Conservation (phyloP, 2,329 filamentous ascomycete genomes). For the Arachnopeziza araneosa region DNA sequence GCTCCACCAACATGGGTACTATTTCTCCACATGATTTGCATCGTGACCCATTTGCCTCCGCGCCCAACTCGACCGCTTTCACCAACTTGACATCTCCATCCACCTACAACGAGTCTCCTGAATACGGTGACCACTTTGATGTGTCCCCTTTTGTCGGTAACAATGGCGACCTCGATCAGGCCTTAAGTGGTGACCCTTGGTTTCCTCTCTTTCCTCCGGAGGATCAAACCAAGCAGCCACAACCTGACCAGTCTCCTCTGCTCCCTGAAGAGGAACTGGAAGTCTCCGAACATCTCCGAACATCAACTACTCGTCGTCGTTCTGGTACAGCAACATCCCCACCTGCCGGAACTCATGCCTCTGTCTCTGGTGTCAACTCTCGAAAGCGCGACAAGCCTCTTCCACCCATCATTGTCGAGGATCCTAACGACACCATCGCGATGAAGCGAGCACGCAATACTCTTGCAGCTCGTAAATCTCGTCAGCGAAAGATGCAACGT, state of each 20-base stretch:
- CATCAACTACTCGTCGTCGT: slow-evolving; percentile 35
- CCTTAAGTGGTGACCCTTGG: slow-evolving; percentile 52
- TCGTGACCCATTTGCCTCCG: slow-evolving; percentile 63
- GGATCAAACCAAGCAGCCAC: slow-evolving; percentile 30
- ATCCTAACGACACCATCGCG: slow-evolving; percentile 68
- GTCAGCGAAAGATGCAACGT: slow-evolving; percentile 75
- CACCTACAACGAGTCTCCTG: slow-evolving; percentile 71
- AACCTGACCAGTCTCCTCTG: slow-evolving; percentile 23
- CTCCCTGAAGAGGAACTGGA: slow-evolving; percentile 44
- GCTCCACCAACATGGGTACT: slow-evolving; percentile 57
- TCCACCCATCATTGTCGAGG: slow-evolving; percentile 69
- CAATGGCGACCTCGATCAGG: slow-evolving; percentile 45
- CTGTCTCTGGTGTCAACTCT: slow-evolving; percentile 58
- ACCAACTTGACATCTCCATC: slow-evolving; percentile 83
- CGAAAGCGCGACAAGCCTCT: slow-evolving; percentile 71
- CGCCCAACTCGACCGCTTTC: slow-evolving; percentile 75
- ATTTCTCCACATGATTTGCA: slow-evolving; percentile 80
- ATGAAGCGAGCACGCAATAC: slow-evolving; percentile 94
- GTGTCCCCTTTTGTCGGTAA: slow-evolving; percentile 71
- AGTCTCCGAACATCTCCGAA: slow-evolving; percentile 36
- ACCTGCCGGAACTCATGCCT: slow-evolving; percentile 54
- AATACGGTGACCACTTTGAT: slow-evolving; percentile 62
- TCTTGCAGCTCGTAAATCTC: slow-evolving; percentile 86
- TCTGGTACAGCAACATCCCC: slow-evolving; percentile 36
- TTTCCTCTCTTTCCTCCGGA: slow-evolving; percentile 64